Evolutionary conservation across 345 rosid species (phyloP), one percentile per base, ranked within the genome.

Genomic region (Camelina hispida): DNA sequence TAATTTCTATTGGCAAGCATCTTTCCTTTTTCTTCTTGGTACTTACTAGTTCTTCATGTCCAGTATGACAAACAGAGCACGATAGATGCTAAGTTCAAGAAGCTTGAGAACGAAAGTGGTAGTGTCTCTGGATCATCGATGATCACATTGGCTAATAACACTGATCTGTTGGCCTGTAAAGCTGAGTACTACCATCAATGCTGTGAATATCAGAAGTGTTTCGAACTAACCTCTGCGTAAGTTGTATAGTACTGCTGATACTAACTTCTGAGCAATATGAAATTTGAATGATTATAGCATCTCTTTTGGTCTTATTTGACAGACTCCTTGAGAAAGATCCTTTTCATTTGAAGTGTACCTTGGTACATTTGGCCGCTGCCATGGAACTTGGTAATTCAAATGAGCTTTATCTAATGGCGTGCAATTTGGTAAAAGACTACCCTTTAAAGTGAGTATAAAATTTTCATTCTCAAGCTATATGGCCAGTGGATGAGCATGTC

Each of bases 311-410:
- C 70, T 46, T 82, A 56, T 60, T 54, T 80, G 69, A 51, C 77
- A 95, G 97, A 34, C 79, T 92, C 77, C 99, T 95, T 82, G 97
- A 92, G 77, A 95, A 90, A 74, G 99, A 95, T 78, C 99, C 99
- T 72, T 95, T 92, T 83, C 99, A 95, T 83, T 77, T 87, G 78
- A 95, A 90, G 84, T 86, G 88, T 71, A 92, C 94, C 7, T 66
- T 89, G 80, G 94, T 92, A 66, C 97, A 95, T 83, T 82, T 95
- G 75, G 90, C 98, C 43, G 91, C 97, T 43, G 99, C 97, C 37
- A 83, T 86, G 91, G 99, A 95, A 79, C 97, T 95, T 78, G 94
- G 97, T 59, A 85, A 92, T 81, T 89, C 99, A 60, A 95, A 92
- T 85, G 99, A 95, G 85, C 97, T 95, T 7, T 95, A 95, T 82